Percentiles rank a stretch among this genome's conserved stretches.
Conservation (phyloP, 306 rosid genomes). For the Glycine tomentella region DNA sequence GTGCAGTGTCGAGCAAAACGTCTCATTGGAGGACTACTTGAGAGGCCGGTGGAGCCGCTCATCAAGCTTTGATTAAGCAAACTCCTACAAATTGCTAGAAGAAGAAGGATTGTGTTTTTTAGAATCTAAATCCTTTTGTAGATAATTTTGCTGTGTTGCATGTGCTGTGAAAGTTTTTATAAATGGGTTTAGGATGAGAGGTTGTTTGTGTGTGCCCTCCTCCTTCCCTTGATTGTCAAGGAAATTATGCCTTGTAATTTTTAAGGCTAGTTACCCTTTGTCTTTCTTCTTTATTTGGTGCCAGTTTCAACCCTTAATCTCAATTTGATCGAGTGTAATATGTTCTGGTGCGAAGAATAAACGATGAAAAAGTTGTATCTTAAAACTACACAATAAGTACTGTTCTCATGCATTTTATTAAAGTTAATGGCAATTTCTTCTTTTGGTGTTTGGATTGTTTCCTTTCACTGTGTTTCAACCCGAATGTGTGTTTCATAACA, state of each 20-base stretch:
- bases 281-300: constrained; percentile 1
- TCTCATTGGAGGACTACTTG: constrained; percentile 86
- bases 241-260: constrained; percentile 46
- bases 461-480: background rate
- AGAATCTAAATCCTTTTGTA: constrained; percentile 54
- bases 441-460: background rate
- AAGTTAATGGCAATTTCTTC: background rate
- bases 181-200: constrained; percentile 92
- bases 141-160: constrained; percentile 43
- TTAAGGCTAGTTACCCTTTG: constrained; percentile 36
- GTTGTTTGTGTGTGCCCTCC: constrained; percentile 95
- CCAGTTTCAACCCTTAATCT: constrained; percentile 43
- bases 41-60: constrained; percentile 98
- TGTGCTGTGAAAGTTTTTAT: constrained; percentile 40
- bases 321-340: constrained; percentile 42
- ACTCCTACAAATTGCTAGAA: background rate
- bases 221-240: constrained; percentile 64
- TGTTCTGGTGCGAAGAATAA: constrained; percentile 36
- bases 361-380: background rate
- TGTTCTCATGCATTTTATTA: background rate
- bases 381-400: background rate
- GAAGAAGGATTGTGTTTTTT: constrained; percentile 30
- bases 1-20: constrained; percentile 80
- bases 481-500: background rate
- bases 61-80: constrained; percentile 86